A percentile compares a stretch with the other conserved stretches of the same genome.
These are phyloP conservation scores for Trametes elegans DNA, from an alignment of 768 basidiomycete species.

Conservation along the genomic window DNA sequence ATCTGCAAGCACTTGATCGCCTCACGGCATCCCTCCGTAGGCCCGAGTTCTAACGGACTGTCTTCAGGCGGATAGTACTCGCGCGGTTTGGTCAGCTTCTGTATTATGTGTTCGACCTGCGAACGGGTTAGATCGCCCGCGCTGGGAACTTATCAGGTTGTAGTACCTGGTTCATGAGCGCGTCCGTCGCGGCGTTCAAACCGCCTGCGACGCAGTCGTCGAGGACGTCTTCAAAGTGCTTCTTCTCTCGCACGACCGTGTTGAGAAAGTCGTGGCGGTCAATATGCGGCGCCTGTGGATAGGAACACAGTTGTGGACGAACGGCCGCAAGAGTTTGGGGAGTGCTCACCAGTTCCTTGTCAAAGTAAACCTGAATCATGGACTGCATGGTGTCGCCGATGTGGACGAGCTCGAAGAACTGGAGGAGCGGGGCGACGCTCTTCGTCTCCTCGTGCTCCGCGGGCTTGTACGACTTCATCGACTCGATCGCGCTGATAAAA, in stretches of 20 bases:
- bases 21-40: conserved; percentile 85
- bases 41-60: conserved; percentile 72
- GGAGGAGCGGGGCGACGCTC: conserved; percentile 87
- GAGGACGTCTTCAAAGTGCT: conserved; percentile 86
- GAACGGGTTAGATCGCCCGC: neutral
- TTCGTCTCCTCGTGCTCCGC: conserved; percentile 79
- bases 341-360: conserved; percentile 80
- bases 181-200: conserved; percentile 92
- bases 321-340: neutral
- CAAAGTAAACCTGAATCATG: conserved; percentile 98
- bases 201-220: conserved; percentile 95
- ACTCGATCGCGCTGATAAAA: conserved; percentile 71
- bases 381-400: conserved; percentile 96
- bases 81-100: conserved; percentile 74
- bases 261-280: conserved; percentile 94
- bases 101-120: conserved; percentile 91
- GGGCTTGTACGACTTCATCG: conserved; percentile 89
- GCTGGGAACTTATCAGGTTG: neutral
- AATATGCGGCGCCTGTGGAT: conserved; percentile 71
- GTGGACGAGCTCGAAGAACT: conserved; percentile 98
- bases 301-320: neutral
- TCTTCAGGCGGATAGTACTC: conserved; percentile 92
- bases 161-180: conserved; percentile 88
- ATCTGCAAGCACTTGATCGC: conserved; percentile 85
- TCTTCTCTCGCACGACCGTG: conserved; percentile 92